Base-by-base conservation (phyloP, 1,284 basidiomycete genomes). In the Cutaneotrichosporon curvatum region DNA sequence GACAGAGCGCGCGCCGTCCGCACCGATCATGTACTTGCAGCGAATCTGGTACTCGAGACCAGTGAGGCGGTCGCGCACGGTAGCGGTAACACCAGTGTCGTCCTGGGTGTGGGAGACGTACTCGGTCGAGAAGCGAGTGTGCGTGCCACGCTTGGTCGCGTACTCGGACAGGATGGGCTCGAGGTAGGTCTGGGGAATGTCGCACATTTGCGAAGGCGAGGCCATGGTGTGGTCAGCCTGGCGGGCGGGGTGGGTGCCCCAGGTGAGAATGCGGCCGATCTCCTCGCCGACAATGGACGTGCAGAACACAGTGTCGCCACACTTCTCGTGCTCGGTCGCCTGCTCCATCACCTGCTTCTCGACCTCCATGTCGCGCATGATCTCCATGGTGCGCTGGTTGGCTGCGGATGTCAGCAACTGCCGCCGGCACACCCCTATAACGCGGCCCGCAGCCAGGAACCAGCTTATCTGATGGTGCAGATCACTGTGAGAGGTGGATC, bases 301-400 rank as follows among this genome's bases (percentile, higher is more conserved):
- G 45, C 50, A 47, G 43, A 51, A 51, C 21, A 51, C 50, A 5
- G 50, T 51, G 46, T 51, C 50, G n/a, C 50, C 50, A 39, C 50
- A 51, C 28, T 22, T 21, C n/a, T 34, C 43, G 39, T 51, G 50
- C 42, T 44, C 42, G 38, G 45, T 48, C 18, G 50, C 50, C 35
- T 51, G 45, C 22, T 45, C 50, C 43, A 47, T 9, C 19, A 51
- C 43, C n/a, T 20, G 18, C 23, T 35, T 21, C 39, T 51, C 50
- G 38, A 51, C 38, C 30, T 45, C 50, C 50, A 51, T 51, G 45
- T 51, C 50, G 31, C 50, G 45, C 45, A 51, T 47, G 22, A 47
- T 42, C 36, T 51, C 50, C 50, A 51, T 51, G 2, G 45, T 51
- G 34, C 50, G 50, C 46, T 51, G 50, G 45, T 48, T 51, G 31